Conservation (phyloP, 2,329 filamentous ascomycete species). For the Colletotrichum brevisporum region DNA sequence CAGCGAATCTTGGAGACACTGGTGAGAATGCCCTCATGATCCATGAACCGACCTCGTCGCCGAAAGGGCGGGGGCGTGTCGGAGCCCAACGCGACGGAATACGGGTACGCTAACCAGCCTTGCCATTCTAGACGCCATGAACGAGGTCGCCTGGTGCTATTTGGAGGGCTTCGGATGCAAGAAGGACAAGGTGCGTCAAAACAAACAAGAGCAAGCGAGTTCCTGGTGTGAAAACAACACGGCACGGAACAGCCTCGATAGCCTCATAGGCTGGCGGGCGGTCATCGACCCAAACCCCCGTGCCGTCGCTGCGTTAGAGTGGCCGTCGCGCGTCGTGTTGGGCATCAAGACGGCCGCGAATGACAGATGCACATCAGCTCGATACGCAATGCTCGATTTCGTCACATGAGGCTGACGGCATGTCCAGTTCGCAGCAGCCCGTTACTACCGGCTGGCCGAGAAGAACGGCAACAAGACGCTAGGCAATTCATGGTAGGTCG, state of each 20-base stretch:
- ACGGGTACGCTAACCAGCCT: constrained; percentile 37
- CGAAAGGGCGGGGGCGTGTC: constrained; percentile 8
- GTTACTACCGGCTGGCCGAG: constrained; percentile 93
- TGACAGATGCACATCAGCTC: constrained; percentile 10
- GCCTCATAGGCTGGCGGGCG: background rate
- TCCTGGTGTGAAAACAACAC: background rate
- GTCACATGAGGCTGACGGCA: constrained; percentile 66
- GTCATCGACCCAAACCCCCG: background rate
- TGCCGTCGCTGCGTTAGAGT: constrained; percentile 6
- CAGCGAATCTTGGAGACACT: constrained; percentile 94
- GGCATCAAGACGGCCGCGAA: constrained; percentile 52
- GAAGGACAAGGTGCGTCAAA: constrained; percentile 91
- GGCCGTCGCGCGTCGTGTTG: constrained; percentile 46
- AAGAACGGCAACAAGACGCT: constrained; percentile 89
- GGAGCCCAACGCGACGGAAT: constrained; percentile 26
- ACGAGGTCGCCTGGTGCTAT: constrained; percentile 96
- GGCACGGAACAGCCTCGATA: constrained; percentile 28
- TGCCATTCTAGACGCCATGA: constrained; percentile 84
- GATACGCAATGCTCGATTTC: constrained; percentile 28
- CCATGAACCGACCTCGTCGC: background rate
- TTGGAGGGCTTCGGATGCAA: constrained; percentile 96
- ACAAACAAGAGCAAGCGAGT: background rate
- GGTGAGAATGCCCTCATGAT: constrained; percentile 59
- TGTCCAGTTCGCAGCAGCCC: constrained; percentile 81
- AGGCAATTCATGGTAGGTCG: constrained; percentile 92